A percentile compares a stretch with the other conserved stretches of the same genome.
Conservation (phyloP, 75 land plant species). For the Cryptomeria japonica region DNA sequence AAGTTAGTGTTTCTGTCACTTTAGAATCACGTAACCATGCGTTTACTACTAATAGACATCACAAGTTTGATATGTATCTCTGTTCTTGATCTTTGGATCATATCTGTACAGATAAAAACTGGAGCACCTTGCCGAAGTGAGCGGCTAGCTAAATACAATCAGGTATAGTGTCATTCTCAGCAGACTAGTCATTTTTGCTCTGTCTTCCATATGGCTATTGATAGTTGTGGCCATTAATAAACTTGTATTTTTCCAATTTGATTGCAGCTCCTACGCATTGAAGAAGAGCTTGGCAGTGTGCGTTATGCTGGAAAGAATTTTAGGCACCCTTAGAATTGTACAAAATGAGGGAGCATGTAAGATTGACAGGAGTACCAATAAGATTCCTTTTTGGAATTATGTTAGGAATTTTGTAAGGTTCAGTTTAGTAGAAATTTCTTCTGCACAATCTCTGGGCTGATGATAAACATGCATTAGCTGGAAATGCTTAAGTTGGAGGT, state of each 20-base stretch:
- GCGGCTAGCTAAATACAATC: conserved; percentile 89
- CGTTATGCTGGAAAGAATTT: conserved; percentile 88
- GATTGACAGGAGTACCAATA: neutral
- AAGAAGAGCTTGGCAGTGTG: conserved; percentile 92
- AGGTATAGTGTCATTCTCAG: conserved; percentile 40
- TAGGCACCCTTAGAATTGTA: conserved; percentile 63
- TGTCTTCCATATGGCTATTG: neutral
- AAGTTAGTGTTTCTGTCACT: neutral
- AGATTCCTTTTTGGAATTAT: neutral
- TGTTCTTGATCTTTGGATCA: conserved; percentile 1
- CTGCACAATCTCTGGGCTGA: neutral
- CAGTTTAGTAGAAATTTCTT: neutral
- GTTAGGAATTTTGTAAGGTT: conserved; percentile 5
- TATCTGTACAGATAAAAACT: conserved; percentile 76
- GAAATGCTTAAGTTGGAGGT: neutral
- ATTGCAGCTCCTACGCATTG: conserved; percentile 88
- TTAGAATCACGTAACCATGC: neutral
- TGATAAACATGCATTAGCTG: conserved; percentile 6
- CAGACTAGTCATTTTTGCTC: neutral
- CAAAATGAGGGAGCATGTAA: conserved; percentile 12
- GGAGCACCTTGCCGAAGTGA: conserved; percentile 98
- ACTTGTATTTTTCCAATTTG: neutral
- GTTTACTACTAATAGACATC: neutral
- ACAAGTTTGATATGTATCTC: neutral
- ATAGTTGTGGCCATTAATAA: neutral